Conservation (phyloP, 2,329 filamentous ascomycete genomes). For the Trichoderma hamatum region DNA sequence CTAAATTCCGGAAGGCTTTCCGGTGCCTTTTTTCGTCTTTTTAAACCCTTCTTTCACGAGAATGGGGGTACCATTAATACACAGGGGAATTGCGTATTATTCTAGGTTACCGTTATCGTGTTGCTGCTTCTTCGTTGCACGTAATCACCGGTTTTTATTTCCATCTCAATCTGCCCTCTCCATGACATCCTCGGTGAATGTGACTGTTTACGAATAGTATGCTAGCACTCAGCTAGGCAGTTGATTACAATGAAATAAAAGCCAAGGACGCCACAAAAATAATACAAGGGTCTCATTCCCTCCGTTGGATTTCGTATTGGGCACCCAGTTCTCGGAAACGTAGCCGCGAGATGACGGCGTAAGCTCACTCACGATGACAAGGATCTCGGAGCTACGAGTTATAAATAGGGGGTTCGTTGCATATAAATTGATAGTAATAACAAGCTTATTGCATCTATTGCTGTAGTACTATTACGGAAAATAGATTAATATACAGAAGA, state of each 20-base stretch:
- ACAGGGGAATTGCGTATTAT: constrained; percentile 21
- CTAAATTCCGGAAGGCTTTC: constrained; percentile 21
- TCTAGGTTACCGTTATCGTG: not conserved
- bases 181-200: not conserved
- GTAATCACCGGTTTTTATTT: not conserved
- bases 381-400: not conserved
- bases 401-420: constrained; percentile 6
- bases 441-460: not conserved
- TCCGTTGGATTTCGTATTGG: not conserved
- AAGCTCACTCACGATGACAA: not conserved
- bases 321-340: not conserved
- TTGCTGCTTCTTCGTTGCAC: not conserved
- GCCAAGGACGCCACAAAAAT: not conserved
- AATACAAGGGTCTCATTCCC: not conserved
- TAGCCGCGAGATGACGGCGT: not conserved
- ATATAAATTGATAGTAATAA: not conserved
- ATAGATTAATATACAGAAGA: not conserved
- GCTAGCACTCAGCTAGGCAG: not conserved
- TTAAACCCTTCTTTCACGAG: constrained; percentile 17
- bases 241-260: not conserved
- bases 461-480: not conserved
- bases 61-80: constrained; percentile 31
- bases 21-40: constrained; percentile 22
- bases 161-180: not conserved
- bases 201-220: not conserved